Evolutionary conservation across 2,329 filamentous ascomycete genomes (phyloP).

Genomic region (Penicillium brasilianum): DNA sequence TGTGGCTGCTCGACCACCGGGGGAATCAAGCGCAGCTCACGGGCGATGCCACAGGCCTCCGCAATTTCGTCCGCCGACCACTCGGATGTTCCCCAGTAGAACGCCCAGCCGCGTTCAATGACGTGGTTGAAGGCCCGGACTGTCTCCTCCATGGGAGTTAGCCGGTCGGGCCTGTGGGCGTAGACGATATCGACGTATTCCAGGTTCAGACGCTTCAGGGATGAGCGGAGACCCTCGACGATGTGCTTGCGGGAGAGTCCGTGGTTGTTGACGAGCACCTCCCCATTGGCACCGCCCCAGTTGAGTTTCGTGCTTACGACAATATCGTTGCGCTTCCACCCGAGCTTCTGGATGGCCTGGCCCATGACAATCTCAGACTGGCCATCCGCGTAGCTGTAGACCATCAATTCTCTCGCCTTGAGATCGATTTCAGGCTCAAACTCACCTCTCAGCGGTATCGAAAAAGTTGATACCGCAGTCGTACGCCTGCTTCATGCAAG

Average conservation of each 20-base stretch:
- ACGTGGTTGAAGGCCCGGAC: slow-evolving; percentile 74
- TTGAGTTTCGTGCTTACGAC: slow-evolving; percentile 56
- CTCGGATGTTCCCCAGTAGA: slow-evolving; percentile 75
- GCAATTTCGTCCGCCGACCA: slow-evolving; percentile 72
- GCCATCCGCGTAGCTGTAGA: slow-evolving; percentile 13
- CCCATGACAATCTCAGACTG: slow-evolving; percentile 36
- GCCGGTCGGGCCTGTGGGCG: slow-evolving; percentile 71
- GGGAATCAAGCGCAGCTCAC: slow-evolving; percentile 64
- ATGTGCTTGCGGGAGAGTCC: slow-evolving; percentile 74
- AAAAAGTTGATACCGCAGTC: slow-evolving; percentile 64
- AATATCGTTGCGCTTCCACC: slow-evolving; percentile 62
- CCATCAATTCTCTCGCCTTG: background rate
- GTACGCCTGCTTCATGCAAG: slow-evolving; percentile 59
- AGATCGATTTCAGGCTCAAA: background rate
- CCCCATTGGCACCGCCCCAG: slow-evolving; percentile 65
- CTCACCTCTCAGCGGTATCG: slow-evolving; percentile 59
- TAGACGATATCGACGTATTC: slow-evolving; percentile 74
- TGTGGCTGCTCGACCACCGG: slow-evolving; percentile 61
- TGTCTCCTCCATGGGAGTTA: slow-evolving; percentile 72
- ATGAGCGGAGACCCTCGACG: slow-evolving; percentile 66
- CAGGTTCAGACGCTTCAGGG: slow-evolving; percentile 65
- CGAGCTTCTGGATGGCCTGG: slow-evolving; percentile 60
- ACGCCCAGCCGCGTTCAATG: slow-evolving; percentile 69
- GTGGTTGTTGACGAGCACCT: slow-evolving; percentile 60
- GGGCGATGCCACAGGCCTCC: slow-evolving; percentile 65